Evolutionary conservation across 257 asterid species (phyloP).

Genomic region (Salvia hispanica): DNA sequence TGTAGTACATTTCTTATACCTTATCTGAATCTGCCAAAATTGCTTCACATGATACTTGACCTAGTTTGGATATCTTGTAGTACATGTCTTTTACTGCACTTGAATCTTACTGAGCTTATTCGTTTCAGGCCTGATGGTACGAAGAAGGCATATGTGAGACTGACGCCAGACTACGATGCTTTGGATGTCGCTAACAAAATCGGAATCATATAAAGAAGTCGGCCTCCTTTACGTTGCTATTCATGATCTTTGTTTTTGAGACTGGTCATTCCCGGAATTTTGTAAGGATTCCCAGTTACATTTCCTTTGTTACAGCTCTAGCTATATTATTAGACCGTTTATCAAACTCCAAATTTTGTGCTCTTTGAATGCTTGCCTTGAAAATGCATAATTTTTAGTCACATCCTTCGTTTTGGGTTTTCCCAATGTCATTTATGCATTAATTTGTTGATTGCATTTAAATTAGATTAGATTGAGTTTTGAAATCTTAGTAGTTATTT

Average conservation of each 20-base stretch:
- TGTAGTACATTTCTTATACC: no score
- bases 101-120: not conserved
- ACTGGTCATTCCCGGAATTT: constrained; percentile 18
- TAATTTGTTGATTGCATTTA: no score
- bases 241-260: not conserved
- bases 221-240: not conserved
- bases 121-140: constrained; percentile 58
- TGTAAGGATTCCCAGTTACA: constrained; percentile 20
- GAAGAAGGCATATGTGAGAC: constrained; percentile 59
- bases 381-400: not conserved
- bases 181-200: constrained; percentile 56
- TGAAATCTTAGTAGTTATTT: no score
- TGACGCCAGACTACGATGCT: constrained; percentile 32
- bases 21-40: no score
- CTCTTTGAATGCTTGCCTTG: no score
- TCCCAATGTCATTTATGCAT: no score
- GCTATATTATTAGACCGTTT: not conserved
- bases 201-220: constrained; percentile 40
- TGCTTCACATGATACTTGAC: no score
- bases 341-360: not conserved
- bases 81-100: no score
- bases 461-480: no score
- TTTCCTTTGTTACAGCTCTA: not conserved
- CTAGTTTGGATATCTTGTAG: no score
- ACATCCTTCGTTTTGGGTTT: not conserved